Evolutionary conservation across 768 basidiomycete genomes (phyloP).

Genomic region (Suillus brevipes): DNA sequence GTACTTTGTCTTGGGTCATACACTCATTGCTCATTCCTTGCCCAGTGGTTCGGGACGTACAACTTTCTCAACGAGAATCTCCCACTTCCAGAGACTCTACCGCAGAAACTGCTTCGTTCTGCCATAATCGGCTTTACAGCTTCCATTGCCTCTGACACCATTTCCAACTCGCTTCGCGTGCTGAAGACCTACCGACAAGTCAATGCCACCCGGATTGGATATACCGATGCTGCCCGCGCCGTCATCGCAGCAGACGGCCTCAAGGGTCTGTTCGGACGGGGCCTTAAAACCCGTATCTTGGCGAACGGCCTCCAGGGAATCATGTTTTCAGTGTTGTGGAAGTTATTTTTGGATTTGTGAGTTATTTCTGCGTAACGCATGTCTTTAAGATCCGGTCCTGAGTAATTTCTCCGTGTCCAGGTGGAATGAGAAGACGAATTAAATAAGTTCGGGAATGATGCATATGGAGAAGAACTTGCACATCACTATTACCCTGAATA

Average conservation of each 20-base stretch:
- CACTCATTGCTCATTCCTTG: slow-evolving; percentile 15
- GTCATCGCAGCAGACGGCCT: slow-evolving; percentile 78
- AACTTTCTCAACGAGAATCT: slow-evolving; percentile 71
- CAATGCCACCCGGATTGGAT: slow-evolving; percentile 77
- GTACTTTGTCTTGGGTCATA: slow-evolving; percentile 20
- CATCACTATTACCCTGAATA: not conserved
- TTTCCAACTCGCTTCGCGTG: slow-evolving; percentile 88
- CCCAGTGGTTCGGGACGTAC: slow-evolving; percentile 82
- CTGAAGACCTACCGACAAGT: slow-evolving; percentile 97
- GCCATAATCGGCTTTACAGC: slow-evolving; percentile 92
- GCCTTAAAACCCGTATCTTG: slow-evolving; percentile 84
- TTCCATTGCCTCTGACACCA: slow-evolving; percentile 80
- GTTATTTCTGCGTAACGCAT: slow-evolving; percentile 30
- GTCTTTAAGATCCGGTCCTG: not conserved
- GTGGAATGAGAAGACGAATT: slow-evolving; percentile 36
- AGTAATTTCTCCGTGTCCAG: slow-evolving; percentile 15
- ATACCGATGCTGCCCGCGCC: slow-evolving; percentile 71
- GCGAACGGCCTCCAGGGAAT: slow-evolving; percentile 91
- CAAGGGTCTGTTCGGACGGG: slow-evolving; percentile 82
- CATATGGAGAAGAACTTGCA: not conserved
- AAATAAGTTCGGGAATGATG: not conserved
- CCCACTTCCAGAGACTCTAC: slow-evolving; percentile 51
- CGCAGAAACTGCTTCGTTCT: slow-evolving; percentile 69
- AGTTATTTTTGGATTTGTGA: slow-evolving; percentile 84
- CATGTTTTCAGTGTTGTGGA: slow-evolving; percentile 92